Evolutionary conservation across 345 rosid genomes (phyloP), one percentile per base, ranked within the genome.

Genomic region (Gossypium sturtianum): DNA sequence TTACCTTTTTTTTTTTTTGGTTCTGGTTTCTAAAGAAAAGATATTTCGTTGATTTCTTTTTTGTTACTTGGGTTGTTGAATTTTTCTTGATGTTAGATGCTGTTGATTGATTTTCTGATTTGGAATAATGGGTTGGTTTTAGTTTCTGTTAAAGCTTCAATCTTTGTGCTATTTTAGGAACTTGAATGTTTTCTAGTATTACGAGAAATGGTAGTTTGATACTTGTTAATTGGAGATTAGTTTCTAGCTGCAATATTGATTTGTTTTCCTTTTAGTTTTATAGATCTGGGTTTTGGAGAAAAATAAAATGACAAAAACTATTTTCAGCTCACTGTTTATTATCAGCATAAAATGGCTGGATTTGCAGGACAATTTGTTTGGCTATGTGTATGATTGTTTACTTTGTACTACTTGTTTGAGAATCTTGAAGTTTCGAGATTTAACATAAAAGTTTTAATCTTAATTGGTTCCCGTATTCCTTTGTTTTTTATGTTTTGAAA

Each of bases 251-350:
- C 27, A 17, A 64, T 12, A 3, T 34, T 34, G 6, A 0, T 69
- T 22, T 2, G 1, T 7, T 17, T 38, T 11, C 51, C 9, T 62
- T 29, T 27, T 60, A 9, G 4, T 60, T 43, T 59, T 22, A 43
- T 61, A 2, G 80, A 74, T 81, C 78, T 75, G 82, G 75, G 72
- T 52, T 57, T 51, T 17, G 48, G 66, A 25, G 22, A 49, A 54
- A 66, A 2, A 47, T 20, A 61, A 73, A 2, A 51, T 17, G 78
- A 66, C 27, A 47, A 61, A 60, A 48, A 9, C 22, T 22, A 43
- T 34, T 71, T 43, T 38, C 73, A 19, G 75, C 3, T 61, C 29
- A 19, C 70, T 77, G 68, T 43, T 19, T 66, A 52, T 82, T 82
- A 77, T 78, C 79, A 49, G 70, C 57, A 71, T 64, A 63, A 34